Evolutionary conservation across 208 protist genomes (phyloP).

Genomic region (Angomonas deanei): DNA sequence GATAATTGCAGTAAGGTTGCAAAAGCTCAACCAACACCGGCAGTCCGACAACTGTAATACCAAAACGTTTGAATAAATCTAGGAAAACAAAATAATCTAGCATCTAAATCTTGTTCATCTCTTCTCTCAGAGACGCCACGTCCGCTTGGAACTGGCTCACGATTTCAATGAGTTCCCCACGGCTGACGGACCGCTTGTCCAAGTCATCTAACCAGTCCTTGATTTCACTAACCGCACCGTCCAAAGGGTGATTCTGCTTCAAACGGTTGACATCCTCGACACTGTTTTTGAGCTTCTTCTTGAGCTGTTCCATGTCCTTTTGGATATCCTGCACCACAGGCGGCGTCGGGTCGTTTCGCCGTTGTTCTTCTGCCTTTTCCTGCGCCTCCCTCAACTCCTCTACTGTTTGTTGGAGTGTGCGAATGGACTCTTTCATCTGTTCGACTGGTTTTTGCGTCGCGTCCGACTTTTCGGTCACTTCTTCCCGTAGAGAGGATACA

Average conservation of each 20-base stretch:
- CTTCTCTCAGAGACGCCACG: constrained; percentile 24
- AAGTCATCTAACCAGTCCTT: constrained; percentile 81
- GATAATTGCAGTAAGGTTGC: not conserved
- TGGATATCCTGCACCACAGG: not conserved
- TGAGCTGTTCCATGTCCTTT: not conserved
- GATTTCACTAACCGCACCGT: constrained; percentile 65
- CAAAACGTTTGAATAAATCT: constrained; percentile 3
- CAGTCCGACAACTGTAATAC: too few relatives aligned
- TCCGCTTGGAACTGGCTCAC: constrained; percentile 36
- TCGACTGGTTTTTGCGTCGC: not conserved
- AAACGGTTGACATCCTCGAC: constrained; percentile 21
- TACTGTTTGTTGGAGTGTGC: not conserved
- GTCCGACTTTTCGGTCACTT: not conserved
- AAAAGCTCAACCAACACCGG: too few relatives aligned
- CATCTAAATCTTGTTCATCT: constrained; percentile 9
- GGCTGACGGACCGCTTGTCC: constrained; percentile 49
- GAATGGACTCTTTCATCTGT: not conserved
- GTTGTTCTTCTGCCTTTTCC: not conserved
- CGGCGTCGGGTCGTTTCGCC: not conserved
- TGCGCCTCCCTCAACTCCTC: not conserved
- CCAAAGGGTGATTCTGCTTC: constrained; percentile 33
- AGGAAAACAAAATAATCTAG: not conserved
- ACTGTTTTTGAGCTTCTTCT: not conserved
- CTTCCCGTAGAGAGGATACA: not conserved
- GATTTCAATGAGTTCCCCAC: constrained; percentile 51